Evolutionary conservation across 148 eudicot species (phyloP).

Genomic region (Vaccinium myrtillus): DNA sequence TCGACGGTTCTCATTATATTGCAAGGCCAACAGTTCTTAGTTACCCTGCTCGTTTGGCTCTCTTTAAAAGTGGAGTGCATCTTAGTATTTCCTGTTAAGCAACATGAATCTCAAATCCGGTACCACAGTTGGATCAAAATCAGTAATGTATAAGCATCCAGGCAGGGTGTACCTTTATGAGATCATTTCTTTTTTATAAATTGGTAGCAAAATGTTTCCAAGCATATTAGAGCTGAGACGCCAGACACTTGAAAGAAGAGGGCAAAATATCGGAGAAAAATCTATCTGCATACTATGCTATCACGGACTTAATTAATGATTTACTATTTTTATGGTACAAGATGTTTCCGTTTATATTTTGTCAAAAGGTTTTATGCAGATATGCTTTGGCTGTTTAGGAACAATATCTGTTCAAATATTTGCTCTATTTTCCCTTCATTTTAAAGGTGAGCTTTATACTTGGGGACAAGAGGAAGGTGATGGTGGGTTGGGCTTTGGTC

Average conservation of each 20-base stretch:
- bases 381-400: background rate
- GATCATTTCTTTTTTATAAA: background rate
- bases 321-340: background rate
- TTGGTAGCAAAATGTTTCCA: background rate
- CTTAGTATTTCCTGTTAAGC: background rate
- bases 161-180: background rate
- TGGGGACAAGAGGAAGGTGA: conserved; percentile 99
- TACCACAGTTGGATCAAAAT: background rate
- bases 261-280: background rate
- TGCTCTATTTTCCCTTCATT: background rate
- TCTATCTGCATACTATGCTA: background rate
- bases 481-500: conserved; percentile 96
- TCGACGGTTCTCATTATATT: background rate
- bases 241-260: background rate
- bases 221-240: background rate
- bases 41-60: background rate
- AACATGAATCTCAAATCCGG: background rate
- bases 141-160: background rate
- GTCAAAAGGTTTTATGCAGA: background rate
- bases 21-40: conserved; percentile 3
- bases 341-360: background rate
- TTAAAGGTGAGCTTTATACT: conserved; percentile 69
- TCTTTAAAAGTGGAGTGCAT: background rate
- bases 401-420: background rate
- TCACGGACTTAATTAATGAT: background rate